These are phyloP conservation scores for Luffa acutangula DNA, from an alignment of 306 rosid genomes.

Conservation along the genomic window DNA sequence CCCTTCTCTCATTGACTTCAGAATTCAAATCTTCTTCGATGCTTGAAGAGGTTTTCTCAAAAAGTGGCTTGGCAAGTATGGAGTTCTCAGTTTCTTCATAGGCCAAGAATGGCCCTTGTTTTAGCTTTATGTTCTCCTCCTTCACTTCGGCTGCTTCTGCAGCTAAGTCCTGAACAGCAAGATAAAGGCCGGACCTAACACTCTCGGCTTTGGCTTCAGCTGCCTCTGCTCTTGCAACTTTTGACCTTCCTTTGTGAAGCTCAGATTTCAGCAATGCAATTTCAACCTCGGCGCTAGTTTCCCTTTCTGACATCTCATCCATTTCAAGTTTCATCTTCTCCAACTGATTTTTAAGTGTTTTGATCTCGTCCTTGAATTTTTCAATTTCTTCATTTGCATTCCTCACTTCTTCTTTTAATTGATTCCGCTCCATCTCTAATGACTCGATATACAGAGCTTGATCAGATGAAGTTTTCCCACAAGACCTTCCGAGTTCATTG, in stretches of 20 bases:
- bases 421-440: conserved; percentile 30
- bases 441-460: conserved; percentile 25
- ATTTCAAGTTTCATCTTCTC: conserved; percentile 26
- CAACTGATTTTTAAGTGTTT: conserved; percentile 31
- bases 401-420: conserved; percentile 22
- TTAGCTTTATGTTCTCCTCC: conserved; percentile 17
- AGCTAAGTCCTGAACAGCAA: conserved; percentile 24
- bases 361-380: conserved; percentile 18
- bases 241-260: conserved; percentile 31
- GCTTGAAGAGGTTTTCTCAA: not conserved
- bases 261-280: conserved; percentile 47
- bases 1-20: conserved; percentile 2
- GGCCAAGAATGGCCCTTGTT: conserved; percentile 7
- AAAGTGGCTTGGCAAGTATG: not conserved
- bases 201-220: conserved; percentile 23
- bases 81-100: conserved; percentile 19
- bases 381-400: conserved; percentile 33
- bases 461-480: conserved; percentile 19
- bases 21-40: not conserved
- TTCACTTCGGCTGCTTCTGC: conserved; percentile 24
- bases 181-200: conserved; percentile 17
- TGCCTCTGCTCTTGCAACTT: conserved; percentile 22
- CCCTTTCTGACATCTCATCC: conserved; percentile 25
- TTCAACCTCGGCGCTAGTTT: conserved; percentile 34
- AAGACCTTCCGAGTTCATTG: conserved; percentile 9